Conservation (phyloP, 352 stramenopile species). For the Phytophthora ramorum region DNA sequence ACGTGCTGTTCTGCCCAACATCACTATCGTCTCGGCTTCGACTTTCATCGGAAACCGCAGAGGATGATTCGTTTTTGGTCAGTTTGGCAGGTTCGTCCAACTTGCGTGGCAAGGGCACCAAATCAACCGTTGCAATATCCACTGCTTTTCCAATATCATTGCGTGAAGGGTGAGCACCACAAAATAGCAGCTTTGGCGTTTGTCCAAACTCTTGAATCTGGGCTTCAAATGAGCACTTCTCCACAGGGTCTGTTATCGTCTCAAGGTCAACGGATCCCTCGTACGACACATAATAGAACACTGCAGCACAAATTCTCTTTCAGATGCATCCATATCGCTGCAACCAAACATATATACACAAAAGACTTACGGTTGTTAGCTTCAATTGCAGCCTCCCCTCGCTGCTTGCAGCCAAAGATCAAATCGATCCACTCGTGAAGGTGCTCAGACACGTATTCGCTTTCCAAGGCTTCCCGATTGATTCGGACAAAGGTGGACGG, state of each 20-base stretch:
- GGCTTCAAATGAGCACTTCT: slow-evolving; percentile 93
- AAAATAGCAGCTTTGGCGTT: slow-evolving; percentile 85
- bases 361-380: slow-evolving; percentile 77
- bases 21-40: slow-evolving; percentile 28
- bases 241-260: slow-evolving; percentile 88
- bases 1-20: slow-evolving; percentile 12
- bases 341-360: background rate
- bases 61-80: slow-evolving; percentile 28
- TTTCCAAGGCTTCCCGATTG: slow-evolving; percentile 78
- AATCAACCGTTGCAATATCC: slow-evolving; percentile 56
- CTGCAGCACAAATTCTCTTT: slow-evolving; percentile 35
- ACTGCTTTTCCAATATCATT: slow-evolving; percentile 64
- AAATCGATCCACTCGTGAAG: slow-evolving; percentile 88
- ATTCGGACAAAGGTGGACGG: slow-evolving; percentile 83
- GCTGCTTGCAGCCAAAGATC: slow-evolving; percentile 85
- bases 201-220: slow-evolving; percentile 95
- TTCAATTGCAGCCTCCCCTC: slow-evolving; percentile 71
- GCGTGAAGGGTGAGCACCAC: slow-evolving; percentile 69
- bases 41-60: slow-evolving; percentile 27
- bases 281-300: slow-evolving; percentile 92
- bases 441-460: slow-evolving; percentile 71
- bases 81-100: slow-evolving; percentile 24
- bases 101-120: slow-evolving; percentile 47
- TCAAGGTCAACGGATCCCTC: slow-evolving; percentile 89
- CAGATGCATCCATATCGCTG: background rate